Percentiles rank a stretch among this genome's conserved stretches.
phyloP scores from a whole-genome alignment of 2,329 filamentous ascomycete species.

The Xenosphaeropsis pyriputrescens region DNA sequence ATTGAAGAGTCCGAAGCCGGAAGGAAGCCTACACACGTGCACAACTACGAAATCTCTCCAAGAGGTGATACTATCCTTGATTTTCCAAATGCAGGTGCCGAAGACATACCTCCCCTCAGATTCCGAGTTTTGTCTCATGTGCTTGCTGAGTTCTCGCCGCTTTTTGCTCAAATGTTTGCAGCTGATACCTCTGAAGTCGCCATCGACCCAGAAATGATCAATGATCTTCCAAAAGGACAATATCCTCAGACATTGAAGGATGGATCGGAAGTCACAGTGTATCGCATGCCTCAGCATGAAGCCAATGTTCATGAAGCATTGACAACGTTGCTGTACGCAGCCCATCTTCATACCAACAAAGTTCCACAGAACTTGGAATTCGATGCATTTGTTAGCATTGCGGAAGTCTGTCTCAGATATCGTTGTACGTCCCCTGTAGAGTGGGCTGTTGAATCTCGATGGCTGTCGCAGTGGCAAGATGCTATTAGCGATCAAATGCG shows the following conservation, averaged over 20 bases:
- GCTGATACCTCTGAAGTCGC: constrained; percentile 4
- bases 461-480: constrained; percentile 36
- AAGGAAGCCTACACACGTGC: constrained; percentile 21
- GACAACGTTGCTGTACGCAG: constrained; percentile 33
- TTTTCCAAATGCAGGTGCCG: constrained; percentile 27
- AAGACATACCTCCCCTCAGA: constrained; percentile 24
- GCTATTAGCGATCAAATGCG: constrained; percentile 27
- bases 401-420: constrained; percentile 33
- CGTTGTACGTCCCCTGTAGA: constrained; percentile 35
- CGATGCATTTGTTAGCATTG: constrained; percentile 33
- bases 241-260: constrained; percentile 24
- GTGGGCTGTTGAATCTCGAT: constrained; percentile 31
- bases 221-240: constrained; percentile 14
- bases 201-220: constrained; percentile 7
- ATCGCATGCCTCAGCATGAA: constrained; percentile 37
- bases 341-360: constrained; percentile 31
- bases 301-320: constrained; percentile 25
- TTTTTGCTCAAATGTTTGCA: constrained; percentile 33
- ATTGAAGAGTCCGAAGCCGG: constrained; percentile 25
- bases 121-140: constrained; percentile 36
- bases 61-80: constrained; percentile 35
- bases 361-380: constrained; percentile 31
- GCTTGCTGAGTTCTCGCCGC: constrained; percentile 33
- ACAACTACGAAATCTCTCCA: constrained; percentile 27
- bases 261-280: constrained; percentile 28